Conservation (phyloP, 352 stramenopile genomes). For the Phytopythium sindhum region DNA sequence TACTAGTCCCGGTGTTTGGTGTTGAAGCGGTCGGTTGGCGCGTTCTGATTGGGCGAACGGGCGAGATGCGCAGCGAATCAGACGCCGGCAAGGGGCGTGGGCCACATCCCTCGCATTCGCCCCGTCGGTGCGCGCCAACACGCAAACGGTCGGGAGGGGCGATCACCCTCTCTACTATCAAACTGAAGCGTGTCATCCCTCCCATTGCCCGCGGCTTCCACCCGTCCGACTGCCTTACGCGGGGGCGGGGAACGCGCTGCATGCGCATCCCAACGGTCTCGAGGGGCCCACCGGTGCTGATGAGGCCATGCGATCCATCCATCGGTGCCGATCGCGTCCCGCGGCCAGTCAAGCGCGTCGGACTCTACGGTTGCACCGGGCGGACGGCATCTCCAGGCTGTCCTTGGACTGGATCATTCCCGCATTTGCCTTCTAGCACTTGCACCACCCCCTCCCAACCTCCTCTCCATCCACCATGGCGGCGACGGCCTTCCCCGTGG, state of each 20-base stretch:
- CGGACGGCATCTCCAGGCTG: background rate
- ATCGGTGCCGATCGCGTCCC: background rate
- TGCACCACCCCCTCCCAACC: slow-evolving; percentile 25
- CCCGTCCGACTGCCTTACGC: background rate
- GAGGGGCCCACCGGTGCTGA: background rate
- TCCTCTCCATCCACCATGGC: slow-evolving; percentile 10
- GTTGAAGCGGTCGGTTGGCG: slow-evolving; percentile 4
- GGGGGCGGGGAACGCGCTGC: background rate
- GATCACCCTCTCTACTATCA: background rate
- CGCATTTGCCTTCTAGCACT: slow-evolving; percentile 52
- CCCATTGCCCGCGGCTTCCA: background rate
- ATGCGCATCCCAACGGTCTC: background rate
- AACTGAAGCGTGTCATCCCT: slow-evolving; percentile 21
- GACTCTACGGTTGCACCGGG: background rate
- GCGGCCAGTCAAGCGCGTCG: background rate
- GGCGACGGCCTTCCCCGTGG: slow-evolving; percentile 45
- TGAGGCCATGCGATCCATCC: slow-evolving; percentile 11
- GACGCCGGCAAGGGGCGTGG: slow-evolving; percentile 39
- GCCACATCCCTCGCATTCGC: slow-evolving; percentile 23
- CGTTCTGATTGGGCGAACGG: slow-evolving; percentile 30
- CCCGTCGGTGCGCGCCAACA: slow-evolving; percentile 10
- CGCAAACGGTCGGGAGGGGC: slow-evolving; percentile 4
- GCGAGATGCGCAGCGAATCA: slow-evolving; percentile 35
- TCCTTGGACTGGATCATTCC: slow-evolving; percentile 31
- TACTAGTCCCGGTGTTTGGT: background rate